Evolutionary conservation across 495 filamentous ascomycete genomes (phyloP).

Genomic region (Parmelia sp.): DNA sequence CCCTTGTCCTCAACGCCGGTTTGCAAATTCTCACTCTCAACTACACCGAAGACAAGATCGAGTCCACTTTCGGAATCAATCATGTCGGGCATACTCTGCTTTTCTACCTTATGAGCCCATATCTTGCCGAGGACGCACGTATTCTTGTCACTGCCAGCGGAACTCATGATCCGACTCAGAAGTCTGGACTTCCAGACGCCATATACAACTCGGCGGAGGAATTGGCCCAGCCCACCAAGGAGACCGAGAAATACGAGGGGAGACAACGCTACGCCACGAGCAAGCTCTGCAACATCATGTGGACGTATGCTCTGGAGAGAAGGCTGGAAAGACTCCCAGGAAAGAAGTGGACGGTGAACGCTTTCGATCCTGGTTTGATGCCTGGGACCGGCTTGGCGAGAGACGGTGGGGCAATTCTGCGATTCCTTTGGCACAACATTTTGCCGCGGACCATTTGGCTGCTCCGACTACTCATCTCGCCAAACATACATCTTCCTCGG

Average conservation of each 20-base stretch:
- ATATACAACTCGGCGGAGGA: constrained; percentile 31
- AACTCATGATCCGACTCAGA: constrained; percentile 34
- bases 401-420: constrained; percentile 16
- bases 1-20: constrained; percentile 44
- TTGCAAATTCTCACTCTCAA: constrained; percentile 35
- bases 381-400: constrained; percentile 40
- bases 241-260: constrained; percentile 24
- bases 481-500: constrained; percentile 34
- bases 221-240: constrained; percentile 29
- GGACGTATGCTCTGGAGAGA: constrained; percentile 38
- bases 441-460: constrained; percentile 35
- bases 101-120: constrained; percentile 43
- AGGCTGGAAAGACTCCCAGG: constrained; percentile 28
- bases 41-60: constrained; percentile 37
- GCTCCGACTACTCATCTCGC: constrained; percentile 27
- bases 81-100: constrained; percentile 44
- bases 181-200: constrained; percentile 30
- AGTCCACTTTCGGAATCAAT: constrained; percentile 39
- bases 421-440: constrained; percentile 31
- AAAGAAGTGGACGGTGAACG: constrained; percentile 32
- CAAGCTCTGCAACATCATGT: constrained; percentile 31
- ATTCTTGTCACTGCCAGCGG: constrained; percentile 37
- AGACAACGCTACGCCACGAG: constrained; percentile 31
- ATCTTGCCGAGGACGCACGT: constrained; percentile 43
- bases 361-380: constrained; percentile 44